phyloP scores from a whole-genome alignment of 139 green algal genomes.

The Micromonas pusilla region DNA sequence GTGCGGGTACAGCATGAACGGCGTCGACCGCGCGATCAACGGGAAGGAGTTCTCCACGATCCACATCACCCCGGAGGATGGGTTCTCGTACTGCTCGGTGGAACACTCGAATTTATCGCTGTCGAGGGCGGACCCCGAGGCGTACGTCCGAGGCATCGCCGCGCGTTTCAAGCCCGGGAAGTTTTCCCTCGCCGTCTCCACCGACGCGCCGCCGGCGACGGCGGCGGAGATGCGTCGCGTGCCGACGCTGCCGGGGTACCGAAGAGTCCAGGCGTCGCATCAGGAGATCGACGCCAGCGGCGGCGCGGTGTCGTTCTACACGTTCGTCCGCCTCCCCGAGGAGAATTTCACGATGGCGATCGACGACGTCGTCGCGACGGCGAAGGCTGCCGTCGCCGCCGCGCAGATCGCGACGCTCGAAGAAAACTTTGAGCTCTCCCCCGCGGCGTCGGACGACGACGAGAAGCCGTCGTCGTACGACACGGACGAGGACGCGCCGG shows the following conservation, averaged over 20 bases:
- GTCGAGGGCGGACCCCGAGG: not conserved
- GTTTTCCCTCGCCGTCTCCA: conserved; percentile 50
- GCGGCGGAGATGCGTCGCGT: not conserved
- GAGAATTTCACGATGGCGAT: not conserved
- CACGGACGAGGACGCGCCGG: not conserved
- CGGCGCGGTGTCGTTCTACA: conserved; percentile 38
- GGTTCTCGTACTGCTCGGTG: conserved; percentile 83
- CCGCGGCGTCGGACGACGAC: no score
- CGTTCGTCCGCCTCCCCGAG: conserved; percentile 22
- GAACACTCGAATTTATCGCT: conserved; percentile 47
- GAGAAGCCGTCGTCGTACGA: no score
- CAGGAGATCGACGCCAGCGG: conserved; percentile 46
- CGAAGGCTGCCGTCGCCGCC: not conserved
- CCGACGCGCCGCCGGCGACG: conserved; percentile 27
- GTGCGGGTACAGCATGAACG: conserved; percentile 98
- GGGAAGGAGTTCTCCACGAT: conserved; percentile 79
- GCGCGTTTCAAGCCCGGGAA: conserved; percentile 51
- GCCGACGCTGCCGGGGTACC: conserved; percentile 37
- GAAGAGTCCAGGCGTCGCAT: conserved; percentile 27
- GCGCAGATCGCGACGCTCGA: not conserved
- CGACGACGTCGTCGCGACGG: not conserved
- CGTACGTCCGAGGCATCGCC: conserved; percentile 39
- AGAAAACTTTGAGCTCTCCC: not conserved
- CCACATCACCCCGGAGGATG: conserved; percentile 92
- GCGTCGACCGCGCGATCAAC: conserved; percentile 50